Conservation (phyloP, 2,329 filamentous ascomycete genomes). For the Sporothrix luriei region DNA sequence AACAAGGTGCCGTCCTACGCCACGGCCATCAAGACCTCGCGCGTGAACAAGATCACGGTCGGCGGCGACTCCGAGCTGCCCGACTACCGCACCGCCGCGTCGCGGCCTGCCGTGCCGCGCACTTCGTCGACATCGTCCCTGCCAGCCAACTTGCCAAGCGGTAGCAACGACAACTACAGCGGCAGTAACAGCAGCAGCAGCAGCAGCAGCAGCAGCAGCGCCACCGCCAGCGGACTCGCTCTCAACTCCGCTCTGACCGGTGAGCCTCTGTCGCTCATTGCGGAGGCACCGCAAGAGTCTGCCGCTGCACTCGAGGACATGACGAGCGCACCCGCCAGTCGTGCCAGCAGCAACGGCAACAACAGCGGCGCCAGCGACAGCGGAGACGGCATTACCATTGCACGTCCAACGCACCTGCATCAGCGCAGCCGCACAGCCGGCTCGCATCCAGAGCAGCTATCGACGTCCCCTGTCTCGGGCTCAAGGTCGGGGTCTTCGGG, state of each 20-base stretch:
- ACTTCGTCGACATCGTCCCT: conserved; percentile 45
- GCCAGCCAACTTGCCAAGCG: background rate
- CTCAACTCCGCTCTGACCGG: conserved; percentile 1
- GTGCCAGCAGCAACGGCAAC: conserved; percentile 14
- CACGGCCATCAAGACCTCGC: conserved; percentile 68
- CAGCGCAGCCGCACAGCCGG: conserved; percentile 2
- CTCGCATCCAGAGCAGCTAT: conserved; percentile 1
- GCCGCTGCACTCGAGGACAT: background rate
- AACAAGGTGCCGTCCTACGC: conserved; percentile 77
- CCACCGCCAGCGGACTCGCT: background rate
- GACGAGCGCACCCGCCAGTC: conserved; percentile 6
- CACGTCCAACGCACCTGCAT: conserved; percentile 23
- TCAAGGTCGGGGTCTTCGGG: background rate
- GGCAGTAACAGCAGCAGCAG: background rate
- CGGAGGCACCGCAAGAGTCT: conserved; percentile 37
- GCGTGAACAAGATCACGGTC: conserved; percentile 54
- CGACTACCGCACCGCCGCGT: conserved; percentile 65
- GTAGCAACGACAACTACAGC: conserved; percentile 6
- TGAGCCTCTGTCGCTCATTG: conserved; percentile 41
- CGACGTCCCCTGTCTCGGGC: background rate
- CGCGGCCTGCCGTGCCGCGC: conserved; percentile 49
- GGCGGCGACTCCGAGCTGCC: conserved; percentile 57
- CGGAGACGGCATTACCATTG: background rate
- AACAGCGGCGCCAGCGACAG: background rate
- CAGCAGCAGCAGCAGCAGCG: background rate